Conservation (phyloP, 1,284 basidiomycete species). For the Mrakiaceae sp. region DNA sequence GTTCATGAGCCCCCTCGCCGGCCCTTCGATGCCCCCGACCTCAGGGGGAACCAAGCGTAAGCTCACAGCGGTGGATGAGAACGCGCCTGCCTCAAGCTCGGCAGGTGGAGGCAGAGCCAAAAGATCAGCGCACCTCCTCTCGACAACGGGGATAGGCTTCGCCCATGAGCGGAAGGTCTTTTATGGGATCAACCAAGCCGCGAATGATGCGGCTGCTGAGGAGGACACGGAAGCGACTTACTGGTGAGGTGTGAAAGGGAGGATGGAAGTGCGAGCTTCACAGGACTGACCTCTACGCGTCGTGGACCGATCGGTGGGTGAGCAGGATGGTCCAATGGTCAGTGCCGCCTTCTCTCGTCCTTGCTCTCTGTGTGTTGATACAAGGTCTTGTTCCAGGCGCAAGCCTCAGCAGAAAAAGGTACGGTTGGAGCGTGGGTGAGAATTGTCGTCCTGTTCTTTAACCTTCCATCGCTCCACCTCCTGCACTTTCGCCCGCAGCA, state of each 20-base stretch:
- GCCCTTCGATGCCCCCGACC: no score
- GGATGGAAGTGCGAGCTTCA: not conserved
- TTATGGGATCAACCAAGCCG: constrained; percentile 2
- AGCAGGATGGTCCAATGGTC: constrained; percentile 4
- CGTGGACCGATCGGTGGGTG: not conserved
- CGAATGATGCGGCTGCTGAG: not conserved
- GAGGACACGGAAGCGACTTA: not conserved
- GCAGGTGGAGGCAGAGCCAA: no score
- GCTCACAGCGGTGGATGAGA: no score
- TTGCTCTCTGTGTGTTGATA: not conserved
- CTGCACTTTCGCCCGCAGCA: not conserved
- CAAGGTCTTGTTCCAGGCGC: not conserved
- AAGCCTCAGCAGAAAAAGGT: constrained; percentile 14
- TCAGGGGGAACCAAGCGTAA: no score
- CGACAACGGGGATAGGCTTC: no score
- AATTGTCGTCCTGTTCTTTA: not conserved
- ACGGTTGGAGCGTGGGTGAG: not conserved
- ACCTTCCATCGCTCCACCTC: not conserved
- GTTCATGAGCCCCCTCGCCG: no score
- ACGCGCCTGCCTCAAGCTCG: no score
- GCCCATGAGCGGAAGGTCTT: constrained; percentile 2
- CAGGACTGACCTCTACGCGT: not conserved
- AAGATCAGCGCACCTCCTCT: no score
- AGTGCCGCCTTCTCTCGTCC: not conserved
- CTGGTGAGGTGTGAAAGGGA: not conserved